These are phyloP conservation scores for Stropharia rugosoannulata DNA, from an alignment of 768 basidiomycete genomes.

Conservation along the genomic window DNA sequence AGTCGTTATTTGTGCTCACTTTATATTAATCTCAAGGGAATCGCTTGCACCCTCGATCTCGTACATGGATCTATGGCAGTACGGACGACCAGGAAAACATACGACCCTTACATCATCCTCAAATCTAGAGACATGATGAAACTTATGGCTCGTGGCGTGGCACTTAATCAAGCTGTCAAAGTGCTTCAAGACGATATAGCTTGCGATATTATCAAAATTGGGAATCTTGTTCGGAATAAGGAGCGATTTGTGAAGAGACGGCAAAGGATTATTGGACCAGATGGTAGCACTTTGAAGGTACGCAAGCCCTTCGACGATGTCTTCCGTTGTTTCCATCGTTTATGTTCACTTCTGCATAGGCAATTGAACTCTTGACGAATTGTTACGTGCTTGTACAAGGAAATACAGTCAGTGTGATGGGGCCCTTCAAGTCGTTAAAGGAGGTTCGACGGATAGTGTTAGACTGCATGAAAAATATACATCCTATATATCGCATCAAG, in stretches of 20 bases:
- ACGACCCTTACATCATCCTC: slow-evolving; percentile 93
- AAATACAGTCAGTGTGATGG: slow-evolving; percentile 98
- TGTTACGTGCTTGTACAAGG: slow-evolving; percentile 99
- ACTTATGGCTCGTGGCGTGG: slow-evolving; percentile 89
- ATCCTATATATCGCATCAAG: slow-evolving; percentile 99
- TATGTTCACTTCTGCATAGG: slow-evolving; percentile 43
- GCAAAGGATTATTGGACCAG: slow-evolving; percentile 95
- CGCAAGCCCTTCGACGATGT: slow-evolving; percentile 12
- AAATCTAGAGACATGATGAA: slow-evolving; percentile 97
- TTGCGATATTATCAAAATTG: slow-evolving; percentile 98
- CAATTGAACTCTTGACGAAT: slow-evolving; percentile 93
- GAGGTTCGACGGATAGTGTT: slow-evolving; percentile 96
- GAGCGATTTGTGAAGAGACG: slow-evolving; percentile 95
- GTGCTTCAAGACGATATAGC: slow-evolving; percentile 87
- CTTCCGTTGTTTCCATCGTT: not conserved
- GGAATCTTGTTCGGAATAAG: slow-evolving; percentile 90
- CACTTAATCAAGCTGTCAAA: slow-evolving; percentile 82
- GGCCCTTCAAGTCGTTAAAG: slow-evolving; percentile 91
- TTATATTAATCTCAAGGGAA: slow-evolving; percentile 56
- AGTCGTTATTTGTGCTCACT: not conserved
- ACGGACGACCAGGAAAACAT: slow-evolving; percentile 94
- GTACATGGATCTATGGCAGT: slow-evolving; percentile 98
- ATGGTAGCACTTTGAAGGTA: slow-evolving; percentile 96
- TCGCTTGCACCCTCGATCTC: slow-evolving; percentile 90
- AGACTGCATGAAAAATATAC: slow-evolving; percentile 99